Conservation (phyloP, 2,329 filamentous ascomycete genomes). For the Raffaelea albimanens region DNA sequence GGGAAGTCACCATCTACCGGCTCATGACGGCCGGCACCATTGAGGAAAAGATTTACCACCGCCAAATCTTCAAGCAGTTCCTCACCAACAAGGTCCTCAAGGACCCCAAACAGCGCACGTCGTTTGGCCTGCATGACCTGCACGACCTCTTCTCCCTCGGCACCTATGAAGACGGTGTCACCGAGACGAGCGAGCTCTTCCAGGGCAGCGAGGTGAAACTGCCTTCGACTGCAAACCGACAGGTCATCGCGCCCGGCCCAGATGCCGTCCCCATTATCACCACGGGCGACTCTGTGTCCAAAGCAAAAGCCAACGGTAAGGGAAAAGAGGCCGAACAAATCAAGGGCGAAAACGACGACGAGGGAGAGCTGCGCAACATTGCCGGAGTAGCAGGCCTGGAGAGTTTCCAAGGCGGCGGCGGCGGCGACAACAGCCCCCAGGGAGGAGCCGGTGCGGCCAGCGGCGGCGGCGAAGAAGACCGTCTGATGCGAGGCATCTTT, state of each 20-base stretch:
- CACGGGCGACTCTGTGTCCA: not conserved
- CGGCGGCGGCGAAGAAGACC: conserved; percentile 51
- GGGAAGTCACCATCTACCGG: conserved; percentile 90
- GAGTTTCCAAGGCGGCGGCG: conserved; percentile 35
- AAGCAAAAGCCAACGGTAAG: not conserved
- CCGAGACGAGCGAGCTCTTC: conserved; percentile 80
- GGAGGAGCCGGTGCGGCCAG: conserved; percentile 16
- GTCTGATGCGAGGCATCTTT: conserved; percentile 84
- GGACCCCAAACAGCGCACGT: conserved; percentile 86
- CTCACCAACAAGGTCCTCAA: conserved; percentile 92
- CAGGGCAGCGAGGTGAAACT: conserved; percentile 71
- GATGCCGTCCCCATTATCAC: conserved; percentile 13
- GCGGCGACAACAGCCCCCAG: conserved; percentile 25
- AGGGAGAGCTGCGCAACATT: conserved; percentile 26
- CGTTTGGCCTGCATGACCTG: conserved; percentile 80
- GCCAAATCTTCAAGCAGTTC: conserved; percentile 98
- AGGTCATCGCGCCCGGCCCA: conserved; percentile 19
- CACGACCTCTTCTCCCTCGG: conserved; percentile 85
- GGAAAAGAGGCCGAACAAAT: not conserved
- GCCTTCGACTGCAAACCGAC: conserved; percentile 18
- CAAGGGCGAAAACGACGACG: conserved; percentile 9
- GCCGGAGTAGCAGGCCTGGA: conserved; percentile 55
- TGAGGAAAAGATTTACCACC: conserved; percentile 98
- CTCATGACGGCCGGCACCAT: conserved; percentile 98
- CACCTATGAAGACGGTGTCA: conserved; percentile 56